Base-by-base conservation (phyloP, 305 asterid genomes). In the Ilex paraguariensis region DNA sequence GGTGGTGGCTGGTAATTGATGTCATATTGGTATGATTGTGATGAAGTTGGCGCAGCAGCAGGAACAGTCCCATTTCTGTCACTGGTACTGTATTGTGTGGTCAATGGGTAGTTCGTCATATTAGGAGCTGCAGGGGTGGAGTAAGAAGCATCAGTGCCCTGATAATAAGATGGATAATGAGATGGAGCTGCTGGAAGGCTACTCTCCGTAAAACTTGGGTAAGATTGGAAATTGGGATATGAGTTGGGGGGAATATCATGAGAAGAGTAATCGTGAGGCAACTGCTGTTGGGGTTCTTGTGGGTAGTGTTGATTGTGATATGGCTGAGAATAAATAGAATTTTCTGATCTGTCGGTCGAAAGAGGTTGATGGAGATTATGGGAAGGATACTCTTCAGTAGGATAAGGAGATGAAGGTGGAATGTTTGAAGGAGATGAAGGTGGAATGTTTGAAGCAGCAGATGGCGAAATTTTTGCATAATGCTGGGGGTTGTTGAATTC, bases 1-100 rank as follows among this genome's bases (percentile, higher is more conserved):
- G 96, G 89, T 21, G 91, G 49, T 63, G 96, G 97, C 80, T 81
- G 82, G 84, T 85, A 90, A 53, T 49, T 84, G 77, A 86, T 73
- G 70, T 87, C 87, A 7, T 87, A 84, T 63, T 84, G 80, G 54
- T 79, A 87, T 46, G 77, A 67, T 57, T 73, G 81, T 8, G 60
- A 54, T 28, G 73, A 17, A 39, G 76, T 57, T 31, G 84, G 77
- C 13, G 81, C 59, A 65, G 72, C 69, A 74, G 73, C 89, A 54
- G 82, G 16, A 62, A 73, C 79, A 42, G 62, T 68, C 53, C 81
- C 95, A 42, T 70, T 82, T 74, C 75, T 70, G 45, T 67, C 79
- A 60, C 60, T 73, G 32, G 88, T 59, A 50, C 66, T 67, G 66
- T 81, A 73, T 54, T 75, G 87, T 54, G 70, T 61, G 57, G 61